Percentiles rank a stretch among this genome's conserved stretches.
These are phyloP conservation scores for Penicillium arizonense DNA, from an alignment of 495 filamentous ascomycete species.

Conservation along the genomic window DNA sequence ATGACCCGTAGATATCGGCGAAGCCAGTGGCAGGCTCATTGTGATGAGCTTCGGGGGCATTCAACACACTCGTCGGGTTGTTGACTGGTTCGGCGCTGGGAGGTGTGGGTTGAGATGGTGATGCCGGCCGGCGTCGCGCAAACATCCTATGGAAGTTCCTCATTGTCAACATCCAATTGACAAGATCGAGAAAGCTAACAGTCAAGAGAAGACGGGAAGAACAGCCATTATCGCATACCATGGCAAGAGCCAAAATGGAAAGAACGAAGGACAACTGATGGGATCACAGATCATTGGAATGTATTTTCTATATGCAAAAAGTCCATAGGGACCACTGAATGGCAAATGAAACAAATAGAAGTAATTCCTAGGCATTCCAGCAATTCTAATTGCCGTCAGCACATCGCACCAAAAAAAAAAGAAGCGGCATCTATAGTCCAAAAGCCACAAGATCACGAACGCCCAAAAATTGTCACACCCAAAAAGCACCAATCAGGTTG, in stretches of 20 bases:
- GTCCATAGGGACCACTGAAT: conserved; percentile 17
- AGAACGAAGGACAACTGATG: conserved; percentile 4
- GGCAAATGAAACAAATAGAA: conserved; percentile 19
- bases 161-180: neutral
- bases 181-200: neutral
- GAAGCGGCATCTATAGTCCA: conserved; percentile 18
- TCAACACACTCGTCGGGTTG: neutral
- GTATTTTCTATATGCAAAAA: conserved; percentile 33
- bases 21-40: conserved; percentile 13
- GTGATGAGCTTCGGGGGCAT: neutral
- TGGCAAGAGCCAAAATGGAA: conserved; percentile 2
- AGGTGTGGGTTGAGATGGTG: neutral
- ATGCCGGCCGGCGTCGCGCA: neutral
- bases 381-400: conserved; percentile 21
- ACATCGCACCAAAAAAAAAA: conserved; percentile 3
- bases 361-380: conserved; percentile 16
- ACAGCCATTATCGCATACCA: neutral
- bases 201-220: neutral
- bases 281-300: conserved; percentile 10
- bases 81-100: neutral
- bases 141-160: neutral
- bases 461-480: conserved; percentile 12
- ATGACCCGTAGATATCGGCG: conserved; percentile 51
- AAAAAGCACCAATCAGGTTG: conserved; percentile 10
- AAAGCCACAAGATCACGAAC: conserved; percentile 22